Conservation (phyloP, 306 rosid species). For the Gastrolobium bilobum region DNA sequence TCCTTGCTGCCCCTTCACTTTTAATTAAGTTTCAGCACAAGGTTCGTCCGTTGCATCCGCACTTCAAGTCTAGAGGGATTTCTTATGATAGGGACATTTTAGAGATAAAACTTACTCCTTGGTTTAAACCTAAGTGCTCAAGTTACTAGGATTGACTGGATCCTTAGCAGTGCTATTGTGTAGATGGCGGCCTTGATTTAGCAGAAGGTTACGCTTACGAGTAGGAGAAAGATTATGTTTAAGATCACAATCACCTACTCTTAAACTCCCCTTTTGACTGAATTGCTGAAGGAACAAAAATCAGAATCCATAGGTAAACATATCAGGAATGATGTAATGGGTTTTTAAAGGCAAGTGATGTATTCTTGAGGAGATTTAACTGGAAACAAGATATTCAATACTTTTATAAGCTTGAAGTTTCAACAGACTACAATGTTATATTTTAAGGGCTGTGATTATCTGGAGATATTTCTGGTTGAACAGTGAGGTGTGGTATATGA, state of each 20-base stretch:
- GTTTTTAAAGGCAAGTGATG: not conserved
- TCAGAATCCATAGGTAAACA: not conserved
- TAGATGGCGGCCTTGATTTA: constrained; percentile 3
- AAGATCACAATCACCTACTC: not conserved
- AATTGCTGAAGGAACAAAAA: not conserved
- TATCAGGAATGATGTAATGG: not conserved
- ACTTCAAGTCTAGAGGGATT: not conserved
- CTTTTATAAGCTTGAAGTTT: not conserved
- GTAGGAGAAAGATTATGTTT: not conserved
- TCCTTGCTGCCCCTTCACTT: not conserved
- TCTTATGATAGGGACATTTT: not conserved
- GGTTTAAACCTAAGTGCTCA: not conserved
- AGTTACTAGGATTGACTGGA: not conserved
- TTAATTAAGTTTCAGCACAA: not conserved
- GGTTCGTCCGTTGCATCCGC: not conserved
- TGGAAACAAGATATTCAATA: not conserved
- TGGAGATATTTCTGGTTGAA: not conserved
- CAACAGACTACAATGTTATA: not conserved
- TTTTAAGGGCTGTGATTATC: not conserved
- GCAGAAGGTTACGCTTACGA: not conserved
- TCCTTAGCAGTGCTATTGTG: not conserved
- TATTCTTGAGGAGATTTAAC: not conserved
- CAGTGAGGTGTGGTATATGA: not conserved
- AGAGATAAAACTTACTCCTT: not conserved
- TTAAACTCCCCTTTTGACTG: constrained; percentile 2